These are phyloP conservation scores for Neurospora intermedia DNA, from an alignment of 495 filamentous ascomycete genomes.

Conservation along the genomic window DNA sequence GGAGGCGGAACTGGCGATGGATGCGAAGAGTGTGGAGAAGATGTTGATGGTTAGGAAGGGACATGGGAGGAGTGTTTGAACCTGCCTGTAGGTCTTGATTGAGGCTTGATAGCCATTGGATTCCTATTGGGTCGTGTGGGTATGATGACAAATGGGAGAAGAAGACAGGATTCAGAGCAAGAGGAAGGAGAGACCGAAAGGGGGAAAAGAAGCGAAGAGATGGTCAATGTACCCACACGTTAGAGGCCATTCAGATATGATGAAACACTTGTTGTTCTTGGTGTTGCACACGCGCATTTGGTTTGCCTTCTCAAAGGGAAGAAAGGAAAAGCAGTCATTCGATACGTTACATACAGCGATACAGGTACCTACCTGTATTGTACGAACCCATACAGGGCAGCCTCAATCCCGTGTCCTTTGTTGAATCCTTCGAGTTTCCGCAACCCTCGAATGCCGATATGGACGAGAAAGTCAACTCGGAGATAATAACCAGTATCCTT, in stretches of 20 bases:
- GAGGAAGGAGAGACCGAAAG: background rate
- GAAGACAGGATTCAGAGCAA: background rate
- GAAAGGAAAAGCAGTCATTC: background rate
- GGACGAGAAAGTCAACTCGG: too few species aligned
- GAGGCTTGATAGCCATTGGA: background rate
- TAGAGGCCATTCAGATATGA: background rate
- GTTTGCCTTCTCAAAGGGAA: background rate
- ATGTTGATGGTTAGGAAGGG: conserved; percentile 17
- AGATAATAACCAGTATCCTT: too few species aligned
- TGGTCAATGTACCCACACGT: background rate
- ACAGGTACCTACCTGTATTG: background rate
- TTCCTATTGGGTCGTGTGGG: background rate
- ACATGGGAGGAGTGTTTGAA: conserved; percentile 2
- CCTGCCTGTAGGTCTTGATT: too few species aligned
- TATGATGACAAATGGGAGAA: background rate
- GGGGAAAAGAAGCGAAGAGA: background rate
- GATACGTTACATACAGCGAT: background rate
- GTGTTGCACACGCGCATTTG: background rate
- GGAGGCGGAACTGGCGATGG: conserved; percentile 14
- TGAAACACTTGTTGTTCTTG: background rate
- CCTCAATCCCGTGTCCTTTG: too few species aligned
- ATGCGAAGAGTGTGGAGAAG: conserved; percentile 6
- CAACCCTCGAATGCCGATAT: too few species aligned
- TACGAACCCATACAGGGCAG: background rate
- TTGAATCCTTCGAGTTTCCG: too few species aligned